Evolutionary conservation across 2,329 filamentous ascomycete genomes (phyloP).

Genomic region (Madurella mycetomatis): DNA sequence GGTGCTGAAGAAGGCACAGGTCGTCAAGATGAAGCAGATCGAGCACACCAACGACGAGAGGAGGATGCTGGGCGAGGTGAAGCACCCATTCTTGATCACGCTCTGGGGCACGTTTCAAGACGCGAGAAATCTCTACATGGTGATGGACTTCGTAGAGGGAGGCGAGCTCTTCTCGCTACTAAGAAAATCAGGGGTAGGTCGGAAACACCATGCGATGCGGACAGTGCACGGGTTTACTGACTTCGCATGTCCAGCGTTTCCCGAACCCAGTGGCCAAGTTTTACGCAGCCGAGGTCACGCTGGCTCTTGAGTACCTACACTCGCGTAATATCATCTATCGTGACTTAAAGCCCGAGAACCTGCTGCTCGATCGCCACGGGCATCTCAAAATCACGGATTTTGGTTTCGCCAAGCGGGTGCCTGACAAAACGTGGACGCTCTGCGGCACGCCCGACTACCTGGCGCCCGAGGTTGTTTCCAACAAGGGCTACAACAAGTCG

Average conservation of each 20-base stretch:
- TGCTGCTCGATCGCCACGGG: conserved; percentile 85
- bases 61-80: conserved; percentile 91
- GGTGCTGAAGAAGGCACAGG: conserved; percentile 96
- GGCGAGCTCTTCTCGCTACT: conserved; percentile 94
- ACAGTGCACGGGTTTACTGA: conserved; percentile 10
- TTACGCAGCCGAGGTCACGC: conserved; percentile 94
- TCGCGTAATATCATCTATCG: conserved; percentile 95
- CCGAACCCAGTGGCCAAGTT: conserved; percentile 99
- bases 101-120: conserved; percentile 99
- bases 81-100: conserved; percentile 96
- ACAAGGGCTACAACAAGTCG: conserved; percentile 99
- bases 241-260: conserved; percentile 64
- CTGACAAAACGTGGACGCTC: conserved; percentile 98
- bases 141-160: conserved; percentile 99
- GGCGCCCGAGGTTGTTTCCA: conserved; percentile 96
- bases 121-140: conserved; percentile 95
- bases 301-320: conserved; percentile 94
- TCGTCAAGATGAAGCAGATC: conserved; percentile 99
- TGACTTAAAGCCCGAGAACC: conserved; percentile 92
- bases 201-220: background rate
- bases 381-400: conserved; percentile 98
- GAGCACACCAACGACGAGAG: conserved; percentile 99
- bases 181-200: conserved; percentile 78
- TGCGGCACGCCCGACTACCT: conserved; percentile 98
- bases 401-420: conserved; percentile 95